Conservation (phyloP, 441 rosid species). For the Populus tomentosa region DNA sequence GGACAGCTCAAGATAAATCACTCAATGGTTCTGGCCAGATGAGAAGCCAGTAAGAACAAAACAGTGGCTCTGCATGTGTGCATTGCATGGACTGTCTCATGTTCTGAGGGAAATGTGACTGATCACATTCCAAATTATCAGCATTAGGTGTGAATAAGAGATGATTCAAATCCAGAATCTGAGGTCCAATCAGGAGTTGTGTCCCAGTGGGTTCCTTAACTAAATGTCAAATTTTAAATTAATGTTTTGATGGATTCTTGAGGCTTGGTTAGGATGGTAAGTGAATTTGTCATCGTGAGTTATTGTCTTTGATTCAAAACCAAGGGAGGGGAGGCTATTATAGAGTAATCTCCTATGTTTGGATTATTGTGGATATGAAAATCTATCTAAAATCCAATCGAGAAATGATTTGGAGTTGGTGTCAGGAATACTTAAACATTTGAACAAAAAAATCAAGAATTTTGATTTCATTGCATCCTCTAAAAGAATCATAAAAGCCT, state of each 20-base stretch:
- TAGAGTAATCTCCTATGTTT: background rate
- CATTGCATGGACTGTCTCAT: background rate
- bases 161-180: background rate
- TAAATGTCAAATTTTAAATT: background rate
- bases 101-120: background rate
- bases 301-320: background rate
- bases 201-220: background rate
- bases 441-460: no score
- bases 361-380: background rate
- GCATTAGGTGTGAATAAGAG: background rate
- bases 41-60: background rate
- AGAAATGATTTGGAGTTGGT: no score
- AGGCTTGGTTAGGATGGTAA: background rate
- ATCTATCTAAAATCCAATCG: no score
- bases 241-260: background rate
- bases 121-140: background rate
- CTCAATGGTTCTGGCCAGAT: background rate
- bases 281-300: background rate
- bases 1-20: background rate
- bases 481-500: no score
- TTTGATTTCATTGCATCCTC: no score
- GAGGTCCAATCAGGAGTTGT: background rate
- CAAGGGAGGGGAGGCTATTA: no score
- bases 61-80: background rate
- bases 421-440: no score